Base-by-base conservation (phyloP, 1,139 yeast species). In the Yamadazyma dendronema region DNA sequence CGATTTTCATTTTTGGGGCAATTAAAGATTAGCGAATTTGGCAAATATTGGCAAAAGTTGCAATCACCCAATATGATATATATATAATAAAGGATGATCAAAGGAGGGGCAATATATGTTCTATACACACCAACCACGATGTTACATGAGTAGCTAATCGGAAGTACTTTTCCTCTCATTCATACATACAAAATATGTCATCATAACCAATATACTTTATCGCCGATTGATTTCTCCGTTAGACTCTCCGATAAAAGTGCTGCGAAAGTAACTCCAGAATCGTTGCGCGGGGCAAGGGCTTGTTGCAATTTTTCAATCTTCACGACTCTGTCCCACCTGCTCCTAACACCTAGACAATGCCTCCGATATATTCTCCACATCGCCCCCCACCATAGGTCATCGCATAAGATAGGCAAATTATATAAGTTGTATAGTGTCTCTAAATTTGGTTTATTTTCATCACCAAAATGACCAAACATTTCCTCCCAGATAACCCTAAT, bases 381-480 rank as follows among this genome's bases (percentile, higher is more conserved):
- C n/a, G n/a, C n/a, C 9, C 22, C 22, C 22, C 22, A 19, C 22
- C 22, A 19, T 19, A 7, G 22, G 8, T 9, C 22, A 19, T 19
- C 22, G 6, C 17, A 28, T 25, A 21, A 19, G 13, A 13, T 33
- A 14, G 17, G 17, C 17, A 32, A 24, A 24, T 28, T 25, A 32
- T 19, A 26, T 21, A 27, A 6, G 17, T n/a, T n/a, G n/a, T n/a
- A n/a, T n/a, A n/a, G n/a, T n/a, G n/a, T n/a, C n/a, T n/a, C n/a
- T n/a, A n/a, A n/a, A n/a, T n/a, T n/a, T n/a, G n/a, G n/a, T n/a
- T n/a, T n/a, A n/a, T n/a, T n/a, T n/a, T n/a, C n/a, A n/a, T n/a
- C n/a, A n/a, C n/a, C n/a, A 9, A 17, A 10, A 48, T 48, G 52
- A 43, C 51, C 6, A 54, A 53, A 40, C 56, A 54, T 34, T 54